Evolutionary conservation across 164 flowering plant genomes (phyloP).

Genomic region (Nelumbo lutea): DNA sequence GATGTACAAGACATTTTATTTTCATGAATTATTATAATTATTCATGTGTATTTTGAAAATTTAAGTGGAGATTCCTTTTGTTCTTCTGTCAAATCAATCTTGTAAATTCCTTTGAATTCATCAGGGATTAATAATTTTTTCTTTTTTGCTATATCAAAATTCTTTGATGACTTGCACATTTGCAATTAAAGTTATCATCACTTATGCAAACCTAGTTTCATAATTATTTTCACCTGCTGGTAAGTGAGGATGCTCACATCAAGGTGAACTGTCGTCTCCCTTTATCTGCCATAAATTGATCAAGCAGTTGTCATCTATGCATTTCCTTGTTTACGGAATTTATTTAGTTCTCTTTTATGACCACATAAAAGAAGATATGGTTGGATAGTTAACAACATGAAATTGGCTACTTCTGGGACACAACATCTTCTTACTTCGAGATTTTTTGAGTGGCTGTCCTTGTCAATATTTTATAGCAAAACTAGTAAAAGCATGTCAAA

Average conservation of each 20-base stretch:
- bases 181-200: background rate
- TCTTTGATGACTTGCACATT: background rate
- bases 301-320: too few relatives aligned
- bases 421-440: background rate
- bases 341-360: background rate
- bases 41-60: background rate
- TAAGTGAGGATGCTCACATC: too few relatives aligned
- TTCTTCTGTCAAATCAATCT: background rate
- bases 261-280: too few relatives aligned
- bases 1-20: background rate
- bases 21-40: background rate
- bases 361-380: too few relatives aligned
- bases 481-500: background rate
- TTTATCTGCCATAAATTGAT: too few relatives aligned
- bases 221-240: background rate
- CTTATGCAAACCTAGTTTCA: background rate
- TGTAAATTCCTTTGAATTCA: slow-evolving; percentile 2
- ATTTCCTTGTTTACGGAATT: too few relatives aligned
- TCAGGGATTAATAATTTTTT: slow-evolving; percentile 1
- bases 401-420: background rate
- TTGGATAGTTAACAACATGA: too few relatives aligned
- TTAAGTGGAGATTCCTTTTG: background rate
- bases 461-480: background rate
- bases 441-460: too few relatives aligned
- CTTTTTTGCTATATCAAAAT: background rate